phyloP scores from a whole-genome alignment of 1,284 basidiomycete species.

The Anthracocystis panici-leucophaei region DNA sequence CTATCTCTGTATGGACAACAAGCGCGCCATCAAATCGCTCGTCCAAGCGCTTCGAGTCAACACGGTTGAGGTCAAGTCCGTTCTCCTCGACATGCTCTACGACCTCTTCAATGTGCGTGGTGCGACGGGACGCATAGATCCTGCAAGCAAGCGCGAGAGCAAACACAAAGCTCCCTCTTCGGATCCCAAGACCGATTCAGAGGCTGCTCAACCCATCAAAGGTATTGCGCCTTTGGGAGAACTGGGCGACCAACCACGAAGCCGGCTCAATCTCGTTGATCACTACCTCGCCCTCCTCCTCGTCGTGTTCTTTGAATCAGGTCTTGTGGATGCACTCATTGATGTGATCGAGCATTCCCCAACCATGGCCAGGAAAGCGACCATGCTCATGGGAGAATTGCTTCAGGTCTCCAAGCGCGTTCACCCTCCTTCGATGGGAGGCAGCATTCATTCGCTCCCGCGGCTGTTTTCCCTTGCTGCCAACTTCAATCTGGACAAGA shows the following conservation, averaged over 20 bases:
- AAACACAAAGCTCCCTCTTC: conserved; percentile 24
- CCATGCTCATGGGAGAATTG: conserved; percentile 89
- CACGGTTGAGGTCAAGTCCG: conserved; percentile 77
- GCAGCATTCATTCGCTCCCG: conserved; percentile 85
- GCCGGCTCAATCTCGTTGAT: conserved; percentile 82
- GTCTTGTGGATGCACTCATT: conserved; percentile 73
- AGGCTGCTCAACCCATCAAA: background rate
- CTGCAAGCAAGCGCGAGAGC: conserved; percentile 50
- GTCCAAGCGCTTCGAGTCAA: conserved; percentile 89
- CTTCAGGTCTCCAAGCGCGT: conserved; percentile 88
- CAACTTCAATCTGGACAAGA: conserved; percentile 73
- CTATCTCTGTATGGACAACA: conserved; percentile 92
- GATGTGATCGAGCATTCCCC: conserved; percentile 55
- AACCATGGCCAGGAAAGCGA: conserved; percentile 73
- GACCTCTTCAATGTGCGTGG: conserved; percentile 78
- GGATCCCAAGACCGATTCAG: conserved; percentile 20
- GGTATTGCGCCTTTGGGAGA: conserved; percentile 35
- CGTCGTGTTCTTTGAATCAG: conserved; percentile 85
- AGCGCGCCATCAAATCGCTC: conserved; percentile 84
- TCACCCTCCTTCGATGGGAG: conserved; percentile 84
- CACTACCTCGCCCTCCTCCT: conserved; percentile 93
- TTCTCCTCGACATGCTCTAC: conserved; percentile 89
- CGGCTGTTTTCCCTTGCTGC: conserved; percentile 84
- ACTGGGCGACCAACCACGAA: conserved; percentile 49
- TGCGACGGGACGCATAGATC: conserved; percentile 31